Percentiles rank a stretch among this genome's conserved stretches.
Evolutionary conservation across 352 stramenopile species (phyloP).

Genomic region (Phytopythium mirpurense): DNA sequence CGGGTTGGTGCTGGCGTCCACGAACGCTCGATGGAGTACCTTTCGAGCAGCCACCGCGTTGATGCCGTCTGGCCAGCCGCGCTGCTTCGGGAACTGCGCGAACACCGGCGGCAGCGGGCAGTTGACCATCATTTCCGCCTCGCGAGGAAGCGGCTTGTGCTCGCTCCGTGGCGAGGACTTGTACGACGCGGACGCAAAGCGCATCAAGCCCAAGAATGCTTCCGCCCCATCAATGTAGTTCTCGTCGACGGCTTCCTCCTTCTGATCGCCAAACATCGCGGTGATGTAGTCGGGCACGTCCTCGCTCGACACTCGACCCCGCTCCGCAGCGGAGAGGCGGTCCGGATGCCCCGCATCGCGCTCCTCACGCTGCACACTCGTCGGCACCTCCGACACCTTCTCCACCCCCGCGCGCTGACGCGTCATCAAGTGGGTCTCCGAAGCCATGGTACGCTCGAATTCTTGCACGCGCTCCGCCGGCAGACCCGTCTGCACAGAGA

Average conservation of each 20-base stretch:
- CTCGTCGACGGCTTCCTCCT: slow-evolving; percentile 11
- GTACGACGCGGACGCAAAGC: neutral
- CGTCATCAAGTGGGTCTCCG: slow-evolving; percentile 6
- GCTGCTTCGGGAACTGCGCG: slow-evolving; percentile 15
- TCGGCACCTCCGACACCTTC: slow-evolving; percentile 2
- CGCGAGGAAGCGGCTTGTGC: slow-evolving; percentile 7
- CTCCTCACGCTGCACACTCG: slow-evolving; percentile 7
- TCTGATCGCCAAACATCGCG: neutral
- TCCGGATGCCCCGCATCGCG: neutral
- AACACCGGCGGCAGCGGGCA: slow-evolving; percentile 12
- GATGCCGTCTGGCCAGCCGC: slow-evolving; percentile 19
- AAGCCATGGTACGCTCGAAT: slow-evolving; percentile 7
- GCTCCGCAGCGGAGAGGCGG: neutral
- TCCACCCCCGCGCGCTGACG: neutral
- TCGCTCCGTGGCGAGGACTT: neutral
- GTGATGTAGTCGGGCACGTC: neutral
- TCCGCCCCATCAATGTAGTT: slow-evolving; percentile 19
- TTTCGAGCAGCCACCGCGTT: slow-evolving; percentile 12
- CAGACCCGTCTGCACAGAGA: neutral
- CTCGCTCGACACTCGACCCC: no score
- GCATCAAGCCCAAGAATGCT: slow-evolving; percentile 6
- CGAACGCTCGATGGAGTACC: slow-evolving; percentile 14
- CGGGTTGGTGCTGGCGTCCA: slow-evolving; percentile 13
- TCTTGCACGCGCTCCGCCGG: slow-evolving; percentile 5
- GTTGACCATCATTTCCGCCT: slow-evolving; percentile 11